Evolutionary conservation across 495 filamentous ascomycete genomes (phyloP).

Genomic region (Podospora pseudopauciseta): DNA sequence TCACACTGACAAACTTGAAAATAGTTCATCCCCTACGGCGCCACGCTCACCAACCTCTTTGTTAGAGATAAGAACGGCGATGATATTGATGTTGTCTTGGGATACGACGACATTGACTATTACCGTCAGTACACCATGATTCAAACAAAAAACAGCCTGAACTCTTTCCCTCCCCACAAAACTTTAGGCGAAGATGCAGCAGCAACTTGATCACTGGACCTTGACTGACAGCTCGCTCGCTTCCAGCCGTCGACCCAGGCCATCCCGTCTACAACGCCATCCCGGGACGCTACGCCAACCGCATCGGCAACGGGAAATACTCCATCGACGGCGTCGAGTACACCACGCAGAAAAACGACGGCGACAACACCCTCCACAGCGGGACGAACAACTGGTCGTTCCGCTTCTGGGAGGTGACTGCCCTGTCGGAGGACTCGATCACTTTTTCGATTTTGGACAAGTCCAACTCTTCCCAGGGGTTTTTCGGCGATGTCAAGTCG

Average conservation of each 20-base stretch:
- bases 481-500: slow-evolving; percentile 69
- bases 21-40: slow-evolving; percentile 55
- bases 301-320: slow-evolving; percentile 53
- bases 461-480: slow-evolving; percentile 59
- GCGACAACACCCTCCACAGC: slow-evolving; percentile 57
- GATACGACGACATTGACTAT: slow-evolving; percentile 48
- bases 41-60: slow-evolving; percentile 54
- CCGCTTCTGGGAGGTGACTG: slow-evolving; percentile 51
- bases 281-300: slow-evolving; percentile 54
- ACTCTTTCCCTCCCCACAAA: slow-evolving; percentile 3
- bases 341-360: slow-evolving; percentile 51
- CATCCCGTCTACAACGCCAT: slow-evolving; percentile 52
- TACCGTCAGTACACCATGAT: slow-evolving; percentile 35
- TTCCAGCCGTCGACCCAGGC: slow-evolving; percentile 43
- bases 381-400: slow-evolving; percentile 60
- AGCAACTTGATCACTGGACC: neutral
- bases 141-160: slow-evolving; percentile 16
- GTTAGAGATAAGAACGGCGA: slow-evolving; percentile 55
- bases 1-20: neutral
- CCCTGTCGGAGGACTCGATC: slow-evolving; percentile 60
- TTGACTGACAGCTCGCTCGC: neutral
- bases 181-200: slow-evolving; percentile 6
- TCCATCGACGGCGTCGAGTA: slow-evolving; percentile 51
- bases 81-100: slow-evolving; percentile 51
- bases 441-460: slow-evolving; percentile 73